phyloP scores from a whole-genome alignment of 2,329 filamentous ascomycete genomes.

The Lachnellula arida region DNA sequence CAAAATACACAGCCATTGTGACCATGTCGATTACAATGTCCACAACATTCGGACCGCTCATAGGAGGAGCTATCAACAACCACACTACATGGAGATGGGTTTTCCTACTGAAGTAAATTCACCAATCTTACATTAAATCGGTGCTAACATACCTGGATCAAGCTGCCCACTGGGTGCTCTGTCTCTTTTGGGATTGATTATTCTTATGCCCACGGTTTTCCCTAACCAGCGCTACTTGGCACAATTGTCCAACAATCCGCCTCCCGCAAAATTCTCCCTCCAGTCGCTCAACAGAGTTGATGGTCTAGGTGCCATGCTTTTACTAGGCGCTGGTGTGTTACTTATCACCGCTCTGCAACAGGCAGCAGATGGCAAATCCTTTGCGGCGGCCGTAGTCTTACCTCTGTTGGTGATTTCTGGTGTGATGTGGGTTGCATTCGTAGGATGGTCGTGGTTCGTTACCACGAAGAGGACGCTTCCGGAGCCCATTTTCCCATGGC shows the following conservation, averaged over 20 bases:
- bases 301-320: not conserved
- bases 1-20: not conserved
- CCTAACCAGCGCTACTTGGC: not conserved
- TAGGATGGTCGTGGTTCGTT: not conserved
- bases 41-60: not conserved
- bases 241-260: not conserved
- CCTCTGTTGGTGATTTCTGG: not conserved
- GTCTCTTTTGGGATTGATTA: not conserved
- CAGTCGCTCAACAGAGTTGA: not conserved
- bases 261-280: not conserved
- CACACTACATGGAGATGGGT: conserved; percentile 3
- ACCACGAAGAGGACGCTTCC: not conserved
- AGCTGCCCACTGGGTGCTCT: not conserved
- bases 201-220: not conserved
- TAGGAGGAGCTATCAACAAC: conserved; percentile 1
- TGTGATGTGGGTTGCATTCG: not conserved
- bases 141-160: not conserved
- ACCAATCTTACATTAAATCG: not conserved
- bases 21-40: not conserved
- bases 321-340: not conserved
- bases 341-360: not conserved
- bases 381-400: not conserved
- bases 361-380: not conserved
- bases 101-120: not conserved
- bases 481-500: conserved; percentile 2